Evolutionary conservation across 2,329 filamentous ascomycete genomes (phyloP), one percentile per base, ranked within the genome.

Genomic region (Cryphonectria japonica): DNA sequence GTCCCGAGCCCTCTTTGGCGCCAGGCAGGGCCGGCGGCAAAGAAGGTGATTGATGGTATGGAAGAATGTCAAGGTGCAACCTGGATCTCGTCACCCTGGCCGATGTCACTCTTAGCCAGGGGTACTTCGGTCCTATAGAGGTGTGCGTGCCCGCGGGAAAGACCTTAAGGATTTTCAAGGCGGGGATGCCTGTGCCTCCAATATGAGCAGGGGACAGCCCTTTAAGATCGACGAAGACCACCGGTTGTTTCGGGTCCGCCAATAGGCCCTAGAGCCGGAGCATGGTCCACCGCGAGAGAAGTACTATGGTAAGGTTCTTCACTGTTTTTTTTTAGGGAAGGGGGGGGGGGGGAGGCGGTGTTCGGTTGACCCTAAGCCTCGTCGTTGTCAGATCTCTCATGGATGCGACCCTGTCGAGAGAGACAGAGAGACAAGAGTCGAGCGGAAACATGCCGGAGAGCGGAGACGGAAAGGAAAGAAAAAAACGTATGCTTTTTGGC

Each of bases 31-130:
- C n/a, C 11, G 32, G 43, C 43, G 64, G 64, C 64, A 37, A 37
- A 37, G 26, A 66, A 46, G 46, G 52, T 34, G 41, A 52, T 54
- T n/a, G 29, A 52, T 54, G 64, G 43, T 43, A 43, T 46, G 39
- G 43, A 8, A 50, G n/a, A 65, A 52, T 39, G 16, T 29, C 41
- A 43, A 43, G 41, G n/a, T 43, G 34, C 5, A 65, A 26, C 43
- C 29, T 65, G 39, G 62, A 65, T 29, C 9, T 19, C 9, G 59
- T 61, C 59, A 39, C 22, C 32, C 39, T 39, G 32, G 34, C 59
- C 59, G 19, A 61, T 39, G 34, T 61, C 46, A 66, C 64, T 32
- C 13, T 5, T 60, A 68, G 69, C 65, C 69, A 71, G 69, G 69
- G 69, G 65, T 22, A 32, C 16, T 39, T 39, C 39, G 39, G 61